Percentiles rank a stretch among this genome's conserved stretches.
phyloP scores from a whole-genome alignment of 441 rosid genomes.

The Brassica hybrid region DNA sequence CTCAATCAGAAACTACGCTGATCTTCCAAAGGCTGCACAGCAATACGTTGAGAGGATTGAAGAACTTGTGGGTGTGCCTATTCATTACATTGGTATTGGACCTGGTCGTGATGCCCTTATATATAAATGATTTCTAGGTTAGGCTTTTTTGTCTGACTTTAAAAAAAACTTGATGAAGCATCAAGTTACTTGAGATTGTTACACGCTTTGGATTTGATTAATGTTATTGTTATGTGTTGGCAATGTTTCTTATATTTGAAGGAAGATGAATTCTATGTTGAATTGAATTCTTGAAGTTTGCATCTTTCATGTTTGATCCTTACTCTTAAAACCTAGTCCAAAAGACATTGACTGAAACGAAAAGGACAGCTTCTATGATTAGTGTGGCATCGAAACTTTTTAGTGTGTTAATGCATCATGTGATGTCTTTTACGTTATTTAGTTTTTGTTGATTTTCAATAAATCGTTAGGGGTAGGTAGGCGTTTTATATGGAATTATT shows the following conservation, averaged over 20 bases:
- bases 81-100: slow-evolving; percentile 90
- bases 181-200: slow-evolving; percentile 25
- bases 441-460: background rate
- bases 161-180: slow-evolving; percentile 26
- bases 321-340: slow-evolving; percentile 5
- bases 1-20: slow-evolving; percentile 67
- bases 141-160: slow-evolving; percentile 30
- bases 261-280: slow-evolving; percentile 30
- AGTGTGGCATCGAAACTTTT: slow-evolving; percentile 19
- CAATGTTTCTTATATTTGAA: slow-evolving; percentile 31
- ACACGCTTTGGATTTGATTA: slow-evolving; percentile 24
- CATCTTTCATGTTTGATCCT: slow-evolving; percentile 17
- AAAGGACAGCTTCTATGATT: background rate
- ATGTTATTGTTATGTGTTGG: slow-evolving; percentile 22
- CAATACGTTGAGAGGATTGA: slow-evolving; percentile 89
- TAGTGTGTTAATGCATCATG: slow-evolving; percentile 16
- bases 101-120: slow-evolving; percentile 97
- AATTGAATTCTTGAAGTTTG: slow-evolving; percentile 10
- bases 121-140: slow-evolving; percentile 51
- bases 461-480: too few species aligned
- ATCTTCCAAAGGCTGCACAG: slow-evolving; percentile 83
- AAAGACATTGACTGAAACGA: background rate
- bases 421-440: slow-evolving; percentile 13
- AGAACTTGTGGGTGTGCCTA: slow-evolving; percentile 79
- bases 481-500: too few species aligned